These are phyloP conservation scores for Lotmaria passim DNA, from an alignment of 208 protist species.

Conservation along the genomic window DNA sequence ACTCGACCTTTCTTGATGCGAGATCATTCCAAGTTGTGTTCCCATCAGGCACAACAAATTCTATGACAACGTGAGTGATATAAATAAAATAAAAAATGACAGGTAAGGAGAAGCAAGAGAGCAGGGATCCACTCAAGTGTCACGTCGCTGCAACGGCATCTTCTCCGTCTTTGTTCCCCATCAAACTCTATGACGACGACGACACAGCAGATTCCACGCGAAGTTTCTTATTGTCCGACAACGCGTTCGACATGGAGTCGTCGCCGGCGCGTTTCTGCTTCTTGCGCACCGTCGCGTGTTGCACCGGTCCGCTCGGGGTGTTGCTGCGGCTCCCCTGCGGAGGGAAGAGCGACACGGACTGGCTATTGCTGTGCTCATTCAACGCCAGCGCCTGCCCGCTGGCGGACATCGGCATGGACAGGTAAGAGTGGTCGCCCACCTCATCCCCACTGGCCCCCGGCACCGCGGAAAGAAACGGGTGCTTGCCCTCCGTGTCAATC, in stretches of 20 bases:
- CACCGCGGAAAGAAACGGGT: conserved; percentile 74
- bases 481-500: conserved; percentile 36
- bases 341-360: conserved; percentile 81
- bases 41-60: neutral
- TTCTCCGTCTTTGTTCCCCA: no score
- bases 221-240: conserved; percentile 38
- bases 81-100: neutral
- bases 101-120: neutral
- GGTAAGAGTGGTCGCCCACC: conserved; percentile 49
- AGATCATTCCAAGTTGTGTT: neutral
- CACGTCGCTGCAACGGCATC: no score
- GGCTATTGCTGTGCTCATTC: conserved; percentile 67
- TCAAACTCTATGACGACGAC: conserved; percentile 21
- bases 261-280: conserved; percentile 60
- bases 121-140: no score
- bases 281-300: conserved; percentile 68
- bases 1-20: neutral
- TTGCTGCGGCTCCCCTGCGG: conserved; percentile 59
- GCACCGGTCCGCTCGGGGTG: conserved; percentile 42
- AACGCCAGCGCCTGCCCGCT: conserved; percentile 50
- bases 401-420: conserved; percentile 82
- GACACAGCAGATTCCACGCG: conserved; percentile 28
- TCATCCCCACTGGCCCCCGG: conserved; percentile 44
- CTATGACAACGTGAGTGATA: neutral
- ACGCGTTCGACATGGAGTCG: conserved; percentile 24